These are phyloP conservation scores for Hirsutella minnesotensis DNA, from an alignment of 2,329 filamentous ascomycete genomes.

Conservation along the genomic window DNA sequence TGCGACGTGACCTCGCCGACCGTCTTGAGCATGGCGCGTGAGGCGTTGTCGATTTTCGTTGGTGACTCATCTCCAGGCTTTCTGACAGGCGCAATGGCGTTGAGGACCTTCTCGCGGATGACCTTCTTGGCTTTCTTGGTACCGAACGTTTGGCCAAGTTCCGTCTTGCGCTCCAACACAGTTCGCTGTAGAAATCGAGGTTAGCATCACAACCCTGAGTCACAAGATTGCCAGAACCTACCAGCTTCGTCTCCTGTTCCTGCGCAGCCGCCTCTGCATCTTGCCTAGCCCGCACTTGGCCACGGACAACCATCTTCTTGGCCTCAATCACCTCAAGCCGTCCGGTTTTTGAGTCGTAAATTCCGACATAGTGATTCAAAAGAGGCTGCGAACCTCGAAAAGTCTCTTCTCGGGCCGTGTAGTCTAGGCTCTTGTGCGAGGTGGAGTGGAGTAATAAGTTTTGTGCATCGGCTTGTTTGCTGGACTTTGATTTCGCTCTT, in stretches of 20 bases:
- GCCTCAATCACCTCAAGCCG: constrained; percentile 50
- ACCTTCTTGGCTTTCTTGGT: constrained; percentile 79
- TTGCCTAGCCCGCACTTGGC: constrained; percentile 43
- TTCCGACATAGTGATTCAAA: constrained; percentile 52
- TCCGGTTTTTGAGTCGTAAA: constrained; percentile 49
- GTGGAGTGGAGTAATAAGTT: constrained; percentile 48
- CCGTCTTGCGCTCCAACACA: constrained; percentile 49
- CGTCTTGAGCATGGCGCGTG: constrained; percentile 48
- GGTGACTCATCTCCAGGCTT: constrained; percentile 22
- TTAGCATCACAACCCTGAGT: background rate
- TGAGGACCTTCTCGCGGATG: constrained; percentile 55
- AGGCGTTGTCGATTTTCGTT: constrained; percentile 41
- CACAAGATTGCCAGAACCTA: constrained; percentile 4
- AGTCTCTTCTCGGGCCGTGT: constrained; percentile 41
- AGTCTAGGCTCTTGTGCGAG: constrained; percentile 45
- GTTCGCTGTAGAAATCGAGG: constrained; percentile 25
- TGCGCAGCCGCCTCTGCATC: constrained; percentile 34
- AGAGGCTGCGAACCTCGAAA: constrained; percentile 19
- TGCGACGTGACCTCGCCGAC: constrained; percentile 49
- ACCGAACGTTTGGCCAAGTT: constrained; percentile 68
- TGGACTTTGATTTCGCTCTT: constrained; percentile 22
- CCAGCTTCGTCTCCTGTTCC: constrained; percentile 16
- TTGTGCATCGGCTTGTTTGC: constrained; percentile 26
- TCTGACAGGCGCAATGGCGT: constrained; percentile 48
- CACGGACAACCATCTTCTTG: constrained; percentile 51